These are phyloP conservation scores for Leccinum angustisporum DNA, from an alignment of 1,284 basidiomycete genomes.

Conservation along the genomic window DNA sequence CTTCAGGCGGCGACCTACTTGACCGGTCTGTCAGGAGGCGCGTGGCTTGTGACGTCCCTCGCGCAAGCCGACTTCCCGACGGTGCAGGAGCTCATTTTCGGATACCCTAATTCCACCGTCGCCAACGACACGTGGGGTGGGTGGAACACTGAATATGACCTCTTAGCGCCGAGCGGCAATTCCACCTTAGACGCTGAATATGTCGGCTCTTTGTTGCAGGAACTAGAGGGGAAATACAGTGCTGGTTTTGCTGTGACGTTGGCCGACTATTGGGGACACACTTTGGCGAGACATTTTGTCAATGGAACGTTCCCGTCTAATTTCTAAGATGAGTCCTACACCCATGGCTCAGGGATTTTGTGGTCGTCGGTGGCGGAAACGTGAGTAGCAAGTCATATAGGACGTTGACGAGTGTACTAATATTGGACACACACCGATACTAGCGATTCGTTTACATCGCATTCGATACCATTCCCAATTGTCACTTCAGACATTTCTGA, in stretches of 20 bases:
- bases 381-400: constrained; percentile 21
- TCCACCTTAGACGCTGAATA: constrained; percentile 20
- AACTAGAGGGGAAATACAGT: constrained; percentile 34
- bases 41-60: constrained; percentile 41
- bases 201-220: constrained; percentile 26
- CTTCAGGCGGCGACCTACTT: constrained; percentile 49
- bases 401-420: no score
- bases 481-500: no score
- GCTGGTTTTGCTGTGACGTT: constrained; percentile 37
- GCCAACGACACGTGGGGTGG: constrained; percentile 32
- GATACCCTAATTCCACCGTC: constrained; percentile 21
- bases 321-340: no score
- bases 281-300: no score
- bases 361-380: no score
- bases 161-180: constrained; percentile 25
- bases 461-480: no score
- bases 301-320: no score
- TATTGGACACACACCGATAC: no score
- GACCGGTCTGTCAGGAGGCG: no score
- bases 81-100: constrained; percentile 39
- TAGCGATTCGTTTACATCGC: no score
- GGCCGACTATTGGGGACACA: constrained; percentile 37
- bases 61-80: constrained; percentile 42
- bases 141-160: constrained; percentile 36
- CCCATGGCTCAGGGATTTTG: no score